A percentile compares a stretch with the other conserved stretches of the same genome.
Conservation (phyloP, 805 yeast genomes). For the Diddensiella santjacobensis region DNA sequence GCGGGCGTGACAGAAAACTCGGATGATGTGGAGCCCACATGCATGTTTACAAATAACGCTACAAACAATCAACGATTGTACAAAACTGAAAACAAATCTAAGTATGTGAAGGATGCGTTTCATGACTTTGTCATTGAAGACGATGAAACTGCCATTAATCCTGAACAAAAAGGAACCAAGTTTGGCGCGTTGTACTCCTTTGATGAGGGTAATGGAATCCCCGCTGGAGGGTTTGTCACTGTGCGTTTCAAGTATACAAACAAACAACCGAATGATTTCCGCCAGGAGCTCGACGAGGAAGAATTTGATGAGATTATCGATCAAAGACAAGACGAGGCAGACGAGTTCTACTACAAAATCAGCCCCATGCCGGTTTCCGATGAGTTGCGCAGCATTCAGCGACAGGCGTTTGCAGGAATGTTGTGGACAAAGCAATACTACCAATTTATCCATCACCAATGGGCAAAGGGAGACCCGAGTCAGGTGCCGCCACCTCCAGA, state of each 20-base stretch:
- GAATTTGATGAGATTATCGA: slow-evolving; percentile 66
- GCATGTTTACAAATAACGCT: slow-evolving; percentile 86
- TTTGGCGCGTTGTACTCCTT: slow-evolving; percentile 80
- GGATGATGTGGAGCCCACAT: slow-evolving; percentile 66
- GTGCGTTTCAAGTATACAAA: slow-evolving; percentile 69
- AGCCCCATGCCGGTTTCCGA: slow-evolving; percentile 81
- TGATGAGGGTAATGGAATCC: slow-evolving; percentile 71
- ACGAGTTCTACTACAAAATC: slow-evolving; percentile 85
- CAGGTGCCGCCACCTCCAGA: slow-evolving; percentile 68
- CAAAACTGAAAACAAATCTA: slow-evolving; percentile 47
- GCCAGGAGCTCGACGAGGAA: slow-evolving; percentile 56
- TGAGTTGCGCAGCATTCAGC: slow-evolving; percentile 74
- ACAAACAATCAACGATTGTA: slow-evolving; percentile 71
- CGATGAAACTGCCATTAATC: slow-evolving; percentile 60
- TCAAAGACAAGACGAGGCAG: slow-evolving; percentile 80
- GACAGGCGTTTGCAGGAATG: slow-evolving; percentile 92
- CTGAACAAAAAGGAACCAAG: slow-evolving; percentile 70
- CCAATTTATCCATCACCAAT: slow-evolving; percentile 76
- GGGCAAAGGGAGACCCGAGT: slow-evolving; percentile 83
- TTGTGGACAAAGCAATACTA: slow-evolving; percentile 93
- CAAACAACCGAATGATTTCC: slow-evolving; percentile 31
- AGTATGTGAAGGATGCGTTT: slow-evolving; percentile 83
- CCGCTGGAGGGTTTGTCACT: slow-evolving; percentile 83
- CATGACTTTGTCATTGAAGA: slow-evolving; percentile 74
- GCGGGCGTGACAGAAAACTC: slow-evolving; percentile 48